Evolutionary conservation across 2,329 filamentous ascomycete genomes (phyloP), one percentile per base, ranked within the genome.

Genomic region (Sporothrix euskadiensis): DNA sequence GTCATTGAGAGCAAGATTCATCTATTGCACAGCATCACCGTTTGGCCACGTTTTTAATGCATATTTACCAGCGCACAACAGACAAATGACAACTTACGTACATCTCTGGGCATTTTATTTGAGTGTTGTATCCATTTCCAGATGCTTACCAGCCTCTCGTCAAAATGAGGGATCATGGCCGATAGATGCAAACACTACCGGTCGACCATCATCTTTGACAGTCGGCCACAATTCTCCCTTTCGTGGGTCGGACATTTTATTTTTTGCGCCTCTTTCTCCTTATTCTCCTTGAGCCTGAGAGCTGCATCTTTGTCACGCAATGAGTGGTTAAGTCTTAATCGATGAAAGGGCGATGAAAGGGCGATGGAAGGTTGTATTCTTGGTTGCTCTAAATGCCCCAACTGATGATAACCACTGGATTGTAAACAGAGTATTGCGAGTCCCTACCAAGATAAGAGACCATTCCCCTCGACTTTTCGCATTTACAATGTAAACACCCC

Each of bases 111-210:
- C 35, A 32, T 32, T 7, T 59, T 35, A 19, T 59, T 30, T 30
- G 22, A 56, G 52, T 3, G 22, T 22, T 14, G 9, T 10, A 30
- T 16, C 6, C 35, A 16, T 19, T 19, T 35, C 35, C 35, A 8
- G 35, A 44, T 10, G 22, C n/a, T 19, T 5, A 4, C 59, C 59
- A 41, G n/a, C 19, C 35, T 41, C 59, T 22, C 59, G 10, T 44
- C 9, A 26, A 14, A 10, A 19, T 8, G 22, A 66, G 16, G 35
- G 63, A 14, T 32, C 30, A 66, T 49, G 22, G 8, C 26, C 8
- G 56, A 22, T 26, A n/a, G 22, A 47, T 66, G 61, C 61, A 66
- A 47, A 47, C 61, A 66, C 61, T 66, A 3, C 63, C 63, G 63
- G 14, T 3, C n/a, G 10, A 47, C 63, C 63, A 32, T 9, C 26